These are phyloP conservation scores for Tulasnella sp. DNA, from an alignment of 768 basidiomycete species.

Conservation along the genomic window DNA sequence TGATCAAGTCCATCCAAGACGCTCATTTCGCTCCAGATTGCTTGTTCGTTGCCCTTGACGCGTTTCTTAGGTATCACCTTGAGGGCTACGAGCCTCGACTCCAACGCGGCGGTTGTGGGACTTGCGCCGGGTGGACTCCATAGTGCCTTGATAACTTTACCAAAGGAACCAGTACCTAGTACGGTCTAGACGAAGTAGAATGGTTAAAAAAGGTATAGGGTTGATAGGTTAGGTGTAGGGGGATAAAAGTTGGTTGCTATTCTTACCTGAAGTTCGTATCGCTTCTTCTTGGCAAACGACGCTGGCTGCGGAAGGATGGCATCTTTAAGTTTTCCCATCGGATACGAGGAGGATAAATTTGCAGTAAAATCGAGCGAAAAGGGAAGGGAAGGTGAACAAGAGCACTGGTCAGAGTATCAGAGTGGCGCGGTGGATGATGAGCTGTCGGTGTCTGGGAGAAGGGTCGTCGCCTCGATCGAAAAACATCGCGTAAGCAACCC, in stretches of 20 bases:
- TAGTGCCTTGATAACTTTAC: slow-evolving; percentile 72
- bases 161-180: slow-evolving; percentile 82
- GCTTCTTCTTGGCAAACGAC: slow-evolving; percentile 81
- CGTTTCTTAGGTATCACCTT: slow-evolving; percentile 96
- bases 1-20: slow-evolving; percentile 86
- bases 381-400: not conserved
- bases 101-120: slow-evolving; percentile 43
- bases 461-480: not conserved
- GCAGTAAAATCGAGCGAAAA: not conserved
- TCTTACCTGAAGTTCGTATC: slow-evolving; percentile 34
- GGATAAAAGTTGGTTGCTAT: not conserved
- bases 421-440: not conserved
- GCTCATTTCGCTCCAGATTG: slow-evolving; percentile 91
- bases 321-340: slow-evolving; percentile 29
- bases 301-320: slow-evolving; percentile 71
- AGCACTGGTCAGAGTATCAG: not conserved
- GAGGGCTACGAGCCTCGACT: slow-evolving; percentile 68
- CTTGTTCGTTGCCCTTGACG: slow-evolving; percentile 83
- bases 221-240: not conserved
- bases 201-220: slow-evolving; percentile 46
- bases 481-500: not conserved
- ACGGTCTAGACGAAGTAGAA: slow-evolving; percentile 49
- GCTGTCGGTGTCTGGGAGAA: not conserved
- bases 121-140: slow-evolving; percentile 37
- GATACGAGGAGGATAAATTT: not conserved